phyloP scores from a whole-genome alignment of 768 basidiomycete species.

The Termitomyces sp. region DNA sequence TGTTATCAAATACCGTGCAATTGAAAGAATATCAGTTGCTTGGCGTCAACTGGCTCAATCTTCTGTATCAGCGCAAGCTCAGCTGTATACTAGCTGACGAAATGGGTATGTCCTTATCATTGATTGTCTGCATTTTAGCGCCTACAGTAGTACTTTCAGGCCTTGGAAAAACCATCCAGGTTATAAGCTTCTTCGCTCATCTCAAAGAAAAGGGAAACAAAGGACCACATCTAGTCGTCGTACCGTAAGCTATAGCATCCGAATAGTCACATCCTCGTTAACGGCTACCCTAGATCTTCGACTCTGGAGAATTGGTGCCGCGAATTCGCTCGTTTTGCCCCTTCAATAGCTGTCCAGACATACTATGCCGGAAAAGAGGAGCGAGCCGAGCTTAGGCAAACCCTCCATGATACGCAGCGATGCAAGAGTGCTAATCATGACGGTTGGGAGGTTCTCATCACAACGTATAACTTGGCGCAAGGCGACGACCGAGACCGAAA shows the following conservation, averaged over 20 bases:
- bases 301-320: conserved; percentile 98
- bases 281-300: conserved; percentile 61
- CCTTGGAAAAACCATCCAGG: conserved; percentile 97
- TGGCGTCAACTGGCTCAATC: conserved; percentile 96
- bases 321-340: conserved; percentile 91
- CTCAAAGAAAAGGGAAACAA: conserved; percentile 74
- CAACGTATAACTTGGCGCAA: conserved; percentile 93
- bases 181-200: conserved; percentile 93
- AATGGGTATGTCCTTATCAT: conserved; percentile 70
- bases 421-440: conserved; percentile 42
- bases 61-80: conserved; percentile 74
- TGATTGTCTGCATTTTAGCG: not conserved
- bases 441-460: conserved; percentile 92
- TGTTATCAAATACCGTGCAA: conserved; percentile 60
- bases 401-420: conserved; percentile 58
- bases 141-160: conserved; percentile 47
- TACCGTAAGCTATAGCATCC: conserved; percentile 65
- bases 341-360: conserved; percentile 78
- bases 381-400: conserved; percentile 67
- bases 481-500: conserved; percentile 88
- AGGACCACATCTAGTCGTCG: conserved; percentile 91
- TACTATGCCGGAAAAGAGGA: conserved; percentile 96
- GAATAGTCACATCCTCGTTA: not conserved
- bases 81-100: conserved; percentile 98
- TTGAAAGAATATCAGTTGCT: conserved; percentile 97